phyloP scores from a whole-genome alignment of 2,329 filamentous ascomycete species.

The Dactylonectria estremocensis region DNA sequence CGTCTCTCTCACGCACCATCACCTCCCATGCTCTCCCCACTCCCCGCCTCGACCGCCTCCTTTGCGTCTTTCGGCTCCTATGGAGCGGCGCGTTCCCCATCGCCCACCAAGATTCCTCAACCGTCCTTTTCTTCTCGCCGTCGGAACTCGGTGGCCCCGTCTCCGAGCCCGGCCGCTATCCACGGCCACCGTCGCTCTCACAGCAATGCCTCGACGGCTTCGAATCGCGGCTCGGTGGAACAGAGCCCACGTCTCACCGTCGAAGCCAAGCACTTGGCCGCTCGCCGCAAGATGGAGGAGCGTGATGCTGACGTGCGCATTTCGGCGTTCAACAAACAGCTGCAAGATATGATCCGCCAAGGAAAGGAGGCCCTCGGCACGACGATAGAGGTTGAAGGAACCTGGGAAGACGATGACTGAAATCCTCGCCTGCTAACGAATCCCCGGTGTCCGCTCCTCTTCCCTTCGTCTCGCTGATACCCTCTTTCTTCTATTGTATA shows the following conservation, averaged over 20 bases:
- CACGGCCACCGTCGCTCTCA: slow-evolving; percentile 60
- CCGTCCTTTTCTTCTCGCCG: slow-evolving; percentile 32
- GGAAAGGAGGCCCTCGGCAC: slow-evolving; percentile 89
- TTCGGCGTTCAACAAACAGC: slow-evolving; percentile 81
- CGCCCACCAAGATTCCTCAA: slow-evolving; percentile 62
- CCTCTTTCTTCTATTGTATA: slow-evolving; percentile 25
- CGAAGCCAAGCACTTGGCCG: slow-evolving; percentile 82
- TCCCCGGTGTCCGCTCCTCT: slow-evolving; percentile 13
- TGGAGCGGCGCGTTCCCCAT: slow-evolving; percentile 52
- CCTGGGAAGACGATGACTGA: slow-evolving; percentile 61
- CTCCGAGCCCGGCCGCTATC: slow-evolving; percentile 30
- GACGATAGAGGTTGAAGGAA: slow-evolving; percentile 72
- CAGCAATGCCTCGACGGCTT: slow-evolving; percentile 61
- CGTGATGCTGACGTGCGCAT: slow-evolving; percentile 85
- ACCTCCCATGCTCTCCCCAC: slow-evolving; percentile 36
- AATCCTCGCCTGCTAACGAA: neutral
- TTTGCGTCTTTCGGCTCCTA: slow-evolving; percentile 49
- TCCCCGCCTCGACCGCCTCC: slow-evolving; percentile 51
- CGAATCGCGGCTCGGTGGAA: slow-evolving; percentile 49
- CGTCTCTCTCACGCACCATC: slow-evolving; percentile 59
- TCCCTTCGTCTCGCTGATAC: slow-evolving; percentile 17
- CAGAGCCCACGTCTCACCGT: slow-evolving; percentile 67
- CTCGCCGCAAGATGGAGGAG: slow-evolving; percentile 81
- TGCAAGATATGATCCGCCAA: slow-evolving; percentile 90
- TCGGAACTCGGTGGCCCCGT: slow-evolving; percentile 32